Evolutionary conservation across 768 basidiomycete genomes (phyloP).

Genomic region (Pleurotus pulmonarius): DNA sequence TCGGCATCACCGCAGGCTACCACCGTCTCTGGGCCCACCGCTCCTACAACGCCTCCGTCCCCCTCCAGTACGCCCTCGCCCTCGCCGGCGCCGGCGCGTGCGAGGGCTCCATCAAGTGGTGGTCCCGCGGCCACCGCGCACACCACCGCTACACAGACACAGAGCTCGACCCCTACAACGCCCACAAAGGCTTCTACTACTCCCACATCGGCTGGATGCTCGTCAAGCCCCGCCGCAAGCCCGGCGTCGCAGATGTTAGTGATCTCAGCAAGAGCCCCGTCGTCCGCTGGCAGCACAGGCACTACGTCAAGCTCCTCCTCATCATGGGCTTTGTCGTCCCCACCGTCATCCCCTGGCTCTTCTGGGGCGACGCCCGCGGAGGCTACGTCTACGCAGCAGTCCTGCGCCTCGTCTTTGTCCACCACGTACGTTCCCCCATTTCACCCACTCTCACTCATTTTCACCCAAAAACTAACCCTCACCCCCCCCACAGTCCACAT

Average conservation of each 20-base stretch:
- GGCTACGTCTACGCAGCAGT: constrained; percentile 53
- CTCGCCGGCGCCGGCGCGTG: constrained; percentile 87
- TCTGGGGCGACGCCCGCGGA: constrained; percentile 83
- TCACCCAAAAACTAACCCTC: neutral
- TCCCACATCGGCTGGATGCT: constrained; percentile 93
- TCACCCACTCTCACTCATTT: neutral
- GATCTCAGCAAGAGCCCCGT: constrained; percentile 79
- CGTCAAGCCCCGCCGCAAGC: constrained; percentile 82
- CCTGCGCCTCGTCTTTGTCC: constrained; percentile 3
- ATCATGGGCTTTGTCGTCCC: constrained; percentile 6
- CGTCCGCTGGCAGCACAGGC: constrained; percentile 82
- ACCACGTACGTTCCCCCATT: constrained; percentile 2
- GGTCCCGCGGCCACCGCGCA: constrained; percentile 95
- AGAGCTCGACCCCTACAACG: constrained; percentile 92
- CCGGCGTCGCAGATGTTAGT: constrained; percentile 85
- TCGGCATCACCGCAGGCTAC: constrained; percentile 92
- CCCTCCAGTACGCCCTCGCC: constrained; percentile 85
- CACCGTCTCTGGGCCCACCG: constrained; percentile 97
- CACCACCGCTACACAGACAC: constrained; percentile 97
- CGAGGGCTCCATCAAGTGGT: constrained; percentile 97
- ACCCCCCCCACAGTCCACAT: constrained; percentile 64
- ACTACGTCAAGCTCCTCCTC: constrained; percentile 39
- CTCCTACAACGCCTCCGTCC: constrained; percentile 84
- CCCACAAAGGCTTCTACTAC: constrained; percentile 82
- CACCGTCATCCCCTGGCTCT: constrained; percentile 10